These are phyloP conservation scores for Pseudonectria foliicola DNA, from an alignment of 2,329 filamentous ascomycete species.

Conservation along the genomic window DNA sequence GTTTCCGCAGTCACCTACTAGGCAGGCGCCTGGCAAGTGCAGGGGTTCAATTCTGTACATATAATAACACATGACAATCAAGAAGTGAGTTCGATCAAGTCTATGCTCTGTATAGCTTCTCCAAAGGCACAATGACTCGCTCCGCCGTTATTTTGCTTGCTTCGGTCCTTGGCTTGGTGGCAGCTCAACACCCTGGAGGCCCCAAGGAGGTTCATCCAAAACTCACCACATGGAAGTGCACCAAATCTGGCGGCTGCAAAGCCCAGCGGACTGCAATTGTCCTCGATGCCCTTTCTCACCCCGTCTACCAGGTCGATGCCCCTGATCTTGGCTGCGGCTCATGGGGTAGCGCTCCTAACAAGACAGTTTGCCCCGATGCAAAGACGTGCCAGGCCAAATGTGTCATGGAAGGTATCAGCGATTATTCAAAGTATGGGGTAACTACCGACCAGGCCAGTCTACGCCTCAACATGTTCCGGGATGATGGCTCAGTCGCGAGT, in stretches of 20 bases:
- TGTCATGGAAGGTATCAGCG: slow-evolving; percentile 39
- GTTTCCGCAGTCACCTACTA: no score
- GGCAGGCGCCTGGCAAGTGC: no score
- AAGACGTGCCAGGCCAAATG: slow-evolving; percentile 44
- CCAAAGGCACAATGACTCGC: no score
- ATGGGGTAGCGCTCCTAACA: slow-evolving; percentile 28
- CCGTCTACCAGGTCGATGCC: slow-evolving; percentile 33
- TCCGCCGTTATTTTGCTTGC: no score
- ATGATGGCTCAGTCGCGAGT: slow-evolving; percentile 13
- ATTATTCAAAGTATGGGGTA: slow-evolving; percentile 33
- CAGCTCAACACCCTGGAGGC: slow-evolving; percentile 28
- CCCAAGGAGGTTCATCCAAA: slow-evolving; percentile 40
- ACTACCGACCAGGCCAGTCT: slow-evolving; percentile 18
- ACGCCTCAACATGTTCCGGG: slow-evolving; percentile 19
- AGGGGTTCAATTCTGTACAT: no score
- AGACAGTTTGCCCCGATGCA: slow-evolving; percentile 38
- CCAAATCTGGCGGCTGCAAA: slow-evolving; percentile 38
- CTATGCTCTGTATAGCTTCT: no score
- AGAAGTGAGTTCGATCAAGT: no score
- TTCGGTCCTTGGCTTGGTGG: not conserved
- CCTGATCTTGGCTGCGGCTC: slow-evolving; percentile 25
- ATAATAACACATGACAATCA: no score
- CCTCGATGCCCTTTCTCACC: slow-evolving; percentile 38
- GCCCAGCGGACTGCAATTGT: slow-evolving; percentile 38
- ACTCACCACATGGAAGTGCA: slow-evolving; percentile 43